These are phyloP conservation scores for Nitzschia inconspicua DNA, from an alignment of 108 stramenopile genomes.

Conservation along the genomic window DNA sequence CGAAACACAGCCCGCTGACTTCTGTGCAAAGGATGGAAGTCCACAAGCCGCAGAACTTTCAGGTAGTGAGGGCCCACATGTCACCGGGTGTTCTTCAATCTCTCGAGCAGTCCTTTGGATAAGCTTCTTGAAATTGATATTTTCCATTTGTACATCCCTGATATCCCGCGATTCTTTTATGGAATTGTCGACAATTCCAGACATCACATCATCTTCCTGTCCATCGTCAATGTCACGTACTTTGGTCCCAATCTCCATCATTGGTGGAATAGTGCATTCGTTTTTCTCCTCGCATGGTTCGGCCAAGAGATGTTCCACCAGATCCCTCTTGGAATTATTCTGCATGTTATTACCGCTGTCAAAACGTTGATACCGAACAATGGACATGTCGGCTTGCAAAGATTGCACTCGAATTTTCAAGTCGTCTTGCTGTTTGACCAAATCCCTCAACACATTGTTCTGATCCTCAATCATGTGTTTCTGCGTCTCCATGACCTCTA, in stretches of 20 bases:
- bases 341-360: neutral
- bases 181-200: neutral
- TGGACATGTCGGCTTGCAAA: conserved; percentile 15
- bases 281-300: neutral
- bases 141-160: neutral
- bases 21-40: neutral
- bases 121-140: neutral
- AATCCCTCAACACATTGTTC: conserved; percentile 8
- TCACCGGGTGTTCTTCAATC: too few species aligned
- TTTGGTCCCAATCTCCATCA: neutral
- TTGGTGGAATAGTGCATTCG: neutral
- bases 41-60: neutral
- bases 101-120: neutral
- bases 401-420: conserved; percentile 1
- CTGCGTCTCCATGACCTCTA: conserved; percentile 11
- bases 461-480: conserved; percentile 10
- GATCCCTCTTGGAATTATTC: neutral
- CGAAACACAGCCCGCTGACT: neutral
- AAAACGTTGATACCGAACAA: neutral
- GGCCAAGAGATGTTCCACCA: neutral
- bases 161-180: neutral
- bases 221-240: neutral
- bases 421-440: conserved; percentile 8
- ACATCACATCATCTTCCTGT: neutral
- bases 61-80: too few species aligned